A percentile compares a stretch with the other conserved stretches of the same genome.
phyloP scores from a whole-genome alignment of 345 rosid species.

The Gossypium stocksii region DNA sequence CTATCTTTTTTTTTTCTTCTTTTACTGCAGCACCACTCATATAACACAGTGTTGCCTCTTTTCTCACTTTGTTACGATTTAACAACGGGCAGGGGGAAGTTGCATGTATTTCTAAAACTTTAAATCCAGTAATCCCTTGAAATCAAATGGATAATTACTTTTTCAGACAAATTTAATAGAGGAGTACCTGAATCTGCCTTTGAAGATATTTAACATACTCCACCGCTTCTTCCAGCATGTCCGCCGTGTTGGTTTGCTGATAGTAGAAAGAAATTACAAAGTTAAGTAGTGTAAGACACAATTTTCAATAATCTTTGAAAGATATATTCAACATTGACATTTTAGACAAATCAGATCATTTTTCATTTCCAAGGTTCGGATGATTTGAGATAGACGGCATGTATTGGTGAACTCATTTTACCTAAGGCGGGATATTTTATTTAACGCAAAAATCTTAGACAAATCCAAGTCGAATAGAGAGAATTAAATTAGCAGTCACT shows the following conservation, averaged over 20 bases:
- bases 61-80: background rate
- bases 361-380: no score
- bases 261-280: slow-evolving; percentile 5
- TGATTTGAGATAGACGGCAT: no score
- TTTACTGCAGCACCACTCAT: background rate
- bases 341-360: background rate
- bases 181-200: slow-evolving; percentile 69
- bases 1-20: background rate
- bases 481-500: background rate
- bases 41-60: background rate
- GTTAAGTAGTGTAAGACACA: background rate
- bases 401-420: background rate
- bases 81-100: background rate
- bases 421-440: background rate
- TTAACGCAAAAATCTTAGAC: background rate
- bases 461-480: background rate
- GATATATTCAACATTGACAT: background rate
- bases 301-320: background rate
- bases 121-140: background rate
- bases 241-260: slow-evolving; percentile 94
- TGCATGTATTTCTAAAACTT: background rate
- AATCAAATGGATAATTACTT: background rate
- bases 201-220: slow-evolving; percentile 74
- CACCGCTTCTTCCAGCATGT: slow-evolving; percentile 84
- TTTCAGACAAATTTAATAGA: background rate